A percentile compares a stretch with the other conserved stretches of the same genome.
phyloP scores from a whole-genome alignment of 176 grass and related monocot genomes.

The Thalia dealbata region DNA sequence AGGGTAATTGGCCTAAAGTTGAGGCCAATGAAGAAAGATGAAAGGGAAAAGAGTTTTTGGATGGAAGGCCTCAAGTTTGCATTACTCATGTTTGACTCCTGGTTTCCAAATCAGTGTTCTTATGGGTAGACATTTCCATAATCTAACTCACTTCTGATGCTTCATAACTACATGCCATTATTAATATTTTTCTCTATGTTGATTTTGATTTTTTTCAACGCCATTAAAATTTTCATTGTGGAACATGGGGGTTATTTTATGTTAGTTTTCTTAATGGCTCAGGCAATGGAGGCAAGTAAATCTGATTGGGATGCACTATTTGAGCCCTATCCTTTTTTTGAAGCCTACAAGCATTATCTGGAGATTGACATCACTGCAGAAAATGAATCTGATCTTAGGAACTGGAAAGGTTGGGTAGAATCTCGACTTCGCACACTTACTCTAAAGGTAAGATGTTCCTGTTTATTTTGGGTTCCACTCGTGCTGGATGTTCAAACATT shows the following conservation, averaged over 20 bases:
- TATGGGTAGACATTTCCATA: too few relatives aligned
- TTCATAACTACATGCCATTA: neutral
- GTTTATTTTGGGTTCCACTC: too few relatives aligned
- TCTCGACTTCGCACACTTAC: conserved; percentile 76
- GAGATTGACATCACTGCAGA: conserved; percentile 57
- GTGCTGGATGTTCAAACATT: neutral
- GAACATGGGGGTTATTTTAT: too few relatives aligned
- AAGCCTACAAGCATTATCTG: conserved; percentile 80
- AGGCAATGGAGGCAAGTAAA: conserved; percentile 72
- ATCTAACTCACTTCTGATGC: neutral
- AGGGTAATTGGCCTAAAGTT: too few relatives aligned
- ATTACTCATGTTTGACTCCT: too few relatives aligned
- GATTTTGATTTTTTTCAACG: neutral
- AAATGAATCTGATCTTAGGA: conserved; percentile 78
- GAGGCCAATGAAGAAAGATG: too few relatives aligned
- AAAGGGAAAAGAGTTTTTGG: too few relatives aligned
- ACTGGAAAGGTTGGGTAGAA: conserved; percentile 98
- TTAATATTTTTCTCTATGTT: neutral
- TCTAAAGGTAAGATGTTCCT: conserved; percentile 48
- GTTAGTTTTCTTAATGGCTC: too few relatives aligned
- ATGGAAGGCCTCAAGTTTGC: too few relatives aligned
- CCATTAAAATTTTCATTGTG: too few relatives aligned
- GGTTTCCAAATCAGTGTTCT: too few relatives aligned
- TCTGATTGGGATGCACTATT: conserved; percentile 56
- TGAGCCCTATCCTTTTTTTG: conserved; percentile 80